Base-by-base conservation (phyloP, 2,329 filamentous ascomycete genomes). In the Gremmenia infestans region DNA sequence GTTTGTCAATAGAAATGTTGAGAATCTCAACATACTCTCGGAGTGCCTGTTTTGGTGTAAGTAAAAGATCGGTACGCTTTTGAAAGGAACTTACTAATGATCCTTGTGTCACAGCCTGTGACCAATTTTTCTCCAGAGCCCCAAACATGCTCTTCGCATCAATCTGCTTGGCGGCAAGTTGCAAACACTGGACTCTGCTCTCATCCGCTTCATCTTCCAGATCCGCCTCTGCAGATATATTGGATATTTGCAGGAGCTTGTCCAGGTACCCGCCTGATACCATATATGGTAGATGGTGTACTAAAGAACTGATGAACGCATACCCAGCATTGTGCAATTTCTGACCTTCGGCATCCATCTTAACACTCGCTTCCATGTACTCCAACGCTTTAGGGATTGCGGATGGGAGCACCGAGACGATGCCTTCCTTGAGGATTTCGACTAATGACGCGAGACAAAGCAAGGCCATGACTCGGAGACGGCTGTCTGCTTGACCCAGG, bases 261-360 rank as follows among this genome's bases (percentile, higher is more conserved):
- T 89, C 84, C 11, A 97, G 73, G 63, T 93, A 86, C 5, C 81
- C 78, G 1, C 82, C 83, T 11, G 91, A 90, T 58, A 97, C 78
- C 85, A 97, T 96, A 73, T 89, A 97, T 1, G 93, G 91, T 25
- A 97, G 76, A 64, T 94, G 84, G 63, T 94, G 86, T 12, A 93
- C 82, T 46, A 97, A 77, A 7, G 91, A 82, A 48, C 85, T 87
- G 59, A 97, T 78, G 56, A 97, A 85, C 0, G 89, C 81, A 71
- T 89, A 96, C 8, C 85, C 83, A 3, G 93, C 91, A 65, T 93
- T 89, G 70, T 95, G 90, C 32, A 97, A 75, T 62, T 85, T 82
- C 17, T 78, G 73, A 53, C 86, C 80, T 36, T 78, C 75, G 25
- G 76, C 74, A 14, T 77, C 78, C 15, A 74, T 69, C 19, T 73